Evolutionary conservation across 1,284 basidiomycete species (phyloP).

Genomic region (Irpex lacteus): DNA sequence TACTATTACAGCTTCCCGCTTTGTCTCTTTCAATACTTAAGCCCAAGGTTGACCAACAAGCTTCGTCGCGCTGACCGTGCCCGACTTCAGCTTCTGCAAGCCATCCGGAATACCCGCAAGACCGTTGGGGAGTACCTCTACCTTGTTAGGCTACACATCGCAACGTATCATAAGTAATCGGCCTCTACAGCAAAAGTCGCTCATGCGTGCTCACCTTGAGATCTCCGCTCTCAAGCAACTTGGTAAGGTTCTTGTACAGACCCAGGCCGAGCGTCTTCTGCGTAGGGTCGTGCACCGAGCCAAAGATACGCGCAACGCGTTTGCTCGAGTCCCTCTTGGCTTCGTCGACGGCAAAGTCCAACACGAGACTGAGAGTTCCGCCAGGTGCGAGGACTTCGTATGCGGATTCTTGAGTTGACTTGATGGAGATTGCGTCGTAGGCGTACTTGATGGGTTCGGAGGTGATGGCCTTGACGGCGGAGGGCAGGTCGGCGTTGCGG

Average conservation of each 20-base stretch:
- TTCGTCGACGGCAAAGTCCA: constrained; percentile 1
- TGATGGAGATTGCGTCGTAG: constrained; percentile 34
- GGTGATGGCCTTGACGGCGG: constrained; percentile 22
- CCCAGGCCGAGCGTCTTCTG: constrained; percentile 8
- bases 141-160: constrained; percentile 24
- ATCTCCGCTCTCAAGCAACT: constrained; percentile 13
- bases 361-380: constrained; percentile 22
- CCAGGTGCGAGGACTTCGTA: constrained; percentile 25
- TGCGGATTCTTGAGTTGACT: constrained; percentile 20
- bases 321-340: constrained; percentile 6
- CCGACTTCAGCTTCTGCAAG: constrained; percentile 20
- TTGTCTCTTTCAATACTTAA: background rate
- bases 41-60: constrained; percentile 24
- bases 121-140: constrained; percentile 27
- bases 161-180: background rate
- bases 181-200: background rate
- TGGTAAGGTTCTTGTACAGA: constrained; percentile 14
- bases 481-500: constrained; percentile 28
- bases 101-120: constrained; percentile 26
- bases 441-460: constrained; percentile 30
- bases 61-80: constrained; percentile 27
- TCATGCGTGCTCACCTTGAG: constrained; percentile 14
- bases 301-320: constrained; percentile 11
- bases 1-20: background rate
- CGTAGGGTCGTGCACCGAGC: constrained; percentile 9